Evolutionary conservation across 768 basidiomycete genomes (phyloP).

Genomic region (Phaffia australis): DNA sequence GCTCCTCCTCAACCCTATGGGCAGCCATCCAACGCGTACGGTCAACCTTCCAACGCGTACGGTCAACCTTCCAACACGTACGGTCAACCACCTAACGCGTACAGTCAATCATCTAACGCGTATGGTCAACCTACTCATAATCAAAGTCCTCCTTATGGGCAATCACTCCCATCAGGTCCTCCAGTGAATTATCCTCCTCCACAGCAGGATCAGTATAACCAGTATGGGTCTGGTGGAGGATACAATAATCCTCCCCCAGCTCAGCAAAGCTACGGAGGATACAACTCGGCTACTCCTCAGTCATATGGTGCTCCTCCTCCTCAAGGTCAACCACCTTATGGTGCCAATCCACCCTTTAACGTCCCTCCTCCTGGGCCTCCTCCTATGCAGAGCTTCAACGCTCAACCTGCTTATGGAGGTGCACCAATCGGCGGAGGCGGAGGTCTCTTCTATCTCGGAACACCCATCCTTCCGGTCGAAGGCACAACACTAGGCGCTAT

Average conservation of each 20-base stretch:
- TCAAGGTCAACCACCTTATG: not conserved
- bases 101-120: too few species aligned
- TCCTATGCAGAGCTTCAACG: conserved; percentile 10
- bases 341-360: not conserved
- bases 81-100: not conserved
- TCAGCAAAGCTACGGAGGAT: not conserved
- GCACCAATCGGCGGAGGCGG: too few species aligned
- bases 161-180: too few species aligned
- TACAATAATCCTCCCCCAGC: conserved; percentile 7
- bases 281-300: too few species aligned
- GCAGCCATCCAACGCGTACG: conserved; percentile 5
- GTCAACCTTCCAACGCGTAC: not conserved
- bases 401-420: too few species aligned
- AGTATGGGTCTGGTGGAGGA: not conserved
- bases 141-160: too few species aligned
- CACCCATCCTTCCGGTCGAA: too few species aligned
- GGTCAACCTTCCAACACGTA: not conserved
- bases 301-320: conserved; percentile 14
- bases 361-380: not conserved
- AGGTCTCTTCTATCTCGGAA: too few species aligned
- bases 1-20: conserved; percentile 18
- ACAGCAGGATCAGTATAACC: too few species aligned
- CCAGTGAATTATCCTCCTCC: too few species aligned
- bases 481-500: too few species aligned
- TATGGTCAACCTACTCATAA: too few species aligned